These are phyloP conservation scores for Fusarium brachygibbosum DNA, from an alignment of 2,329 filamentous ascomycete species.

Conservation along the genomic window DNA sequence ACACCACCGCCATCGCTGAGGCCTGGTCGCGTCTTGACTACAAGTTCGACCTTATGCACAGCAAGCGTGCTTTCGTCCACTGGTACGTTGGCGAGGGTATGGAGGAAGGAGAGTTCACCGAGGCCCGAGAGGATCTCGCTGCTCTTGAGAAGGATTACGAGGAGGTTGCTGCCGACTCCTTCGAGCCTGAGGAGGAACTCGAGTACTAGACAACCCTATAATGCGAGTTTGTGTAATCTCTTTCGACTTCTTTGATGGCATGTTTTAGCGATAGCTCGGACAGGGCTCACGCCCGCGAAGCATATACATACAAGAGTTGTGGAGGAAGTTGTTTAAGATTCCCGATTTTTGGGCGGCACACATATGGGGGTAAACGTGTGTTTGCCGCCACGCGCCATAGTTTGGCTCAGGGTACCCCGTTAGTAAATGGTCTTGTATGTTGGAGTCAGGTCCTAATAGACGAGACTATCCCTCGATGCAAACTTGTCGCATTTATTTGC, in stretches of 20 bases:
- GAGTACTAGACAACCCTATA: conserved; percentile 77
- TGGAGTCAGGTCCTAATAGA: conserved; percentile 51
- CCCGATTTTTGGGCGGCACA: conserved; percentile 47
- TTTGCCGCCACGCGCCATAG: conserved; percentile 38
- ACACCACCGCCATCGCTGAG: conserved; percentile 80
- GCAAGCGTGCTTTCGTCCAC: conserved; percentile 81
- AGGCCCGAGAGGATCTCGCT: conserved; percentile 87
- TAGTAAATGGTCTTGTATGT: conserved; percentile 45
- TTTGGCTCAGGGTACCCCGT: conserved; percentile 47
- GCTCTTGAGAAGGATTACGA: conserved; percentile 90
- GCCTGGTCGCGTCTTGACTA: conserved; percentile 79
- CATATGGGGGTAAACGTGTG: conserved; percentile 44
- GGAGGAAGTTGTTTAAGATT: conserved; percentile 50
- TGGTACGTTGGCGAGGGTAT: conserved; percentile 91
- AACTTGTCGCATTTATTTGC: conserved; percentile 41
- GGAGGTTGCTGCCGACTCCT: conserved; percentile 83
- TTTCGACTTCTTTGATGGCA: conserved; percentile 42
- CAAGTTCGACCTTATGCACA: conserved; percentile 85
- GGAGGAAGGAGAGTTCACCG: conserved; percentile 92
- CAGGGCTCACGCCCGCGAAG: conserved; percentile 30
- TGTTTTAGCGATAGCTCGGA: conserved; percentile 36
- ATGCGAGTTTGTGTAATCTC: conserved; percentile 36
- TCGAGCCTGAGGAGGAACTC: conserved; percentile 71
- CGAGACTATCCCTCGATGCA: conserved; percentile 47
- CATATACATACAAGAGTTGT: conserved; percentile 43